These are phyloP conservation scores for Clathrospora elynae DNA, from an alignment of 2,329 filamentous ascomycete genomes.

Conservation along the genomic window DNA sequence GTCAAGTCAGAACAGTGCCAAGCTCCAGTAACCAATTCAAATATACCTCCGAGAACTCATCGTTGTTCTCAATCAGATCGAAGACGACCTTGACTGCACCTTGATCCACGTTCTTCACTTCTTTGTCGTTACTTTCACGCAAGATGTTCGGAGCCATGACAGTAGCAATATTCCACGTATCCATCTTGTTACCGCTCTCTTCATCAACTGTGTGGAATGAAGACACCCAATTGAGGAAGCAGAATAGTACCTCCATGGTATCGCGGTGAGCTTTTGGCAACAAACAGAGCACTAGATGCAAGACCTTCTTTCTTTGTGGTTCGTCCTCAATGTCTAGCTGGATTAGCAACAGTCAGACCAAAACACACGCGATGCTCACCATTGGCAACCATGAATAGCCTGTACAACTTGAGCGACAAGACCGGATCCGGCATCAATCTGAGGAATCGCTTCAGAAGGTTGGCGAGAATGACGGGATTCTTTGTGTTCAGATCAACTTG, in stretches of 20 bases:
- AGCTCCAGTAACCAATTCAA: not conserved
- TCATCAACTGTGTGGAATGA: slow-evolving; percentile 98
- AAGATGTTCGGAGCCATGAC: slow-evolving; percentile 97
- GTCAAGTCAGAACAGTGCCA: slow-evolving; percentile 25
- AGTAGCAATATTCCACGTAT: slow-evolving; percentile 94
- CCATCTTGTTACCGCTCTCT: slow-evolving; percentile 98
- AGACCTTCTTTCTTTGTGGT: slow-evolving; percentile 78
- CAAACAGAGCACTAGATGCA: slow-evolving; percentile 90
- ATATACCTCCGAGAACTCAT: slow-evolving; percentile 95
- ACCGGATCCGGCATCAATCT: slow-evolving; percentile 92
- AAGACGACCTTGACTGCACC: slow-evolving; percentile 92
- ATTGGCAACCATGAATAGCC: slow-evolving; percentile 85
- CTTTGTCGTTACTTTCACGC: slow-evolving; percentile 64
- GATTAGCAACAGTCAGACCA: slow-evolving; percentile 18
- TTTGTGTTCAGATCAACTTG: slow-evolving; percentile 85
- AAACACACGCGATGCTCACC: slow-evolving; percentile 56
- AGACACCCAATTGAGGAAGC: slow-evolving; percentile 95
- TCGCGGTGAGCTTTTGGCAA: slow-evolving; percentile 92
- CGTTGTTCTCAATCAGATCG: slow-evolving; percentile 87
- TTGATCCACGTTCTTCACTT: slow-evolving; percentile 77
- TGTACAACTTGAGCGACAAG: slow-evolving; percentile 92
- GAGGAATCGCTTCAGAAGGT: slow-evolving; percentile 91
- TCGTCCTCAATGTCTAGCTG: slow-evolving; percentile 73
- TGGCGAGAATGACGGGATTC: slow-evolving; percentile 90
- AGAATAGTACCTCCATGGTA: slow-evolving; percentile 91